These are phyloP conservation scores for Calocera cornea DNA, from an alignment of 768 basidiomycete genomes.

Conservation along the genomic window DNA sequence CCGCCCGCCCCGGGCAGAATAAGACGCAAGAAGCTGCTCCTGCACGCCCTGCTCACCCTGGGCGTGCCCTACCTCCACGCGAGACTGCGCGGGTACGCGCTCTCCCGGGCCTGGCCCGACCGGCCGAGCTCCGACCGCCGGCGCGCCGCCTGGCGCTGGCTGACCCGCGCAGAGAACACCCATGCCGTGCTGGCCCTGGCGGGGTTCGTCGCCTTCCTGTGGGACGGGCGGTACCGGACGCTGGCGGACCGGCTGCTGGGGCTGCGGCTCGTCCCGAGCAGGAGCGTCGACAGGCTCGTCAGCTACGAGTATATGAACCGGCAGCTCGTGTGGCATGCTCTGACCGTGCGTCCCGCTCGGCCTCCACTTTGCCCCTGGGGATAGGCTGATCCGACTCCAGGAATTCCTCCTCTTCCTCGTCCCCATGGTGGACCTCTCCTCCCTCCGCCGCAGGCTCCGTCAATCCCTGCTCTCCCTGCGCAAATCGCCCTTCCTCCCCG, in stretches of 20 bases:
- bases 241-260: constrained; percentile 62
- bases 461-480: constrained; percentile 5
- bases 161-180: constrained; percentile 53
- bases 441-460: constrained; percentile 42
- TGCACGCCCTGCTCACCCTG: constrained; percentile 62
- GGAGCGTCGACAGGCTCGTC: constrained; percentile 64
- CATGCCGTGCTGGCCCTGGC: constrained; percentile 48
- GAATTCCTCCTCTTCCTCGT: constrained; percentile 90
- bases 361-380: background rate
- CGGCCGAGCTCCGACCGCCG: constrained; percentile 65
- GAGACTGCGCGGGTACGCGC: constrained; percentile 57
- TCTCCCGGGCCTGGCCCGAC: constrained; percentile 84
- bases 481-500: background rate
- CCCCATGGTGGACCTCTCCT: constrained; percentile 63
- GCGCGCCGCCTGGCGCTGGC: constrained; percentile 55
- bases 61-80: constrained; percentile 66
- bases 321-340: constrained; percentile 98
- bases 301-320: constrained; percentile 99
- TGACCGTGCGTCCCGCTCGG: constrained; percentile 53
- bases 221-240: constrained; percentile 82
- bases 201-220: constrained; percentile 76
- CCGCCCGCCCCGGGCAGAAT: background rate
- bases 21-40: constrained; percentile 27
- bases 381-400: constrained; percentile 30
- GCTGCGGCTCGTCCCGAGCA: constrained; percentile 61